Percentiles rank a stretch among this genome's conserved stretches.
These are phyloP conservation scores for Pleurotus sapidus DNA, from an alignment of 768 basidiomycete genomes.

Conservation along the genomic window DNA sequence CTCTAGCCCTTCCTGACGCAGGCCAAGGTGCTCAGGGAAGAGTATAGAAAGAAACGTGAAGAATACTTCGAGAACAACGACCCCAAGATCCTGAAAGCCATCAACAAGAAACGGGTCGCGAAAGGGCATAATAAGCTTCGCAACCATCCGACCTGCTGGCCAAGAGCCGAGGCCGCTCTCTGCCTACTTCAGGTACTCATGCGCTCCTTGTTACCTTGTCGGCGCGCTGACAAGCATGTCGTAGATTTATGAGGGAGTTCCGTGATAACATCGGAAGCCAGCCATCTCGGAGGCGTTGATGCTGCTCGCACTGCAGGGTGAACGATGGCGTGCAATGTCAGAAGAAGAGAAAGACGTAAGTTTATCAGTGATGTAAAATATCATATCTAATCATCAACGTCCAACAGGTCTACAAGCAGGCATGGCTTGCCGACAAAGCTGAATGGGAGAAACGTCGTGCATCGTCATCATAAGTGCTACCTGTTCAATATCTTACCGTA, in stretches of 20 bases:
- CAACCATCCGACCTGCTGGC: constrained; percentile 5
- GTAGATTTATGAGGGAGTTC: constrained; percentile 14
- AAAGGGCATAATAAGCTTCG: constrained; percentile 19
- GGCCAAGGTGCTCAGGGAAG: constrained; percentile 10
- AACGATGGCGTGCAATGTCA: constrained; percentile 28
- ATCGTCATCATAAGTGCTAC: not conserved
- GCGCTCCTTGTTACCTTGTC: not conserved
- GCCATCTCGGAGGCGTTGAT: not conserved
- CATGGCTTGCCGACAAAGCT: not conserved
- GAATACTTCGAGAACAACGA: constrained; percentile 24
- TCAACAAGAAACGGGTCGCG: constrained; percentile 28
- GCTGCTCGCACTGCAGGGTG: constrained; percentile 18
- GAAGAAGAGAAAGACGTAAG: constrained; percentile 27
- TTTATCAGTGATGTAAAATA: not conserved
- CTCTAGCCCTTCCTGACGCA: constrained; percentile 20
- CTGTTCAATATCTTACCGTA: no score
- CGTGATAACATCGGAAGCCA: not conserved
- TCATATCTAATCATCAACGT: not conserved
- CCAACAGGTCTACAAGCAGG: not conserved
- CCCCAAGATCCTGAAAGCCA: constrained; percentile 15
- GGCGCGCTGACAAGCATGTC: not conserved
- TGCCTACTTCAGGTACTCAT: constrained; percentile 21
- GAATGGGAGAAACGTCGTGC: not conserved
- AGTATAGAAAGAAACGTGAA: constrained; percentile 17
- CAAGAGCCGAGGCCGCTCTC: constrained; percentile 1